These are phyloP conservation scores for Leptographium lundbergii DNA, from an alignment of 2,329 filamentous ascomycete genomes.

Conservation along the genomic window DNA sequence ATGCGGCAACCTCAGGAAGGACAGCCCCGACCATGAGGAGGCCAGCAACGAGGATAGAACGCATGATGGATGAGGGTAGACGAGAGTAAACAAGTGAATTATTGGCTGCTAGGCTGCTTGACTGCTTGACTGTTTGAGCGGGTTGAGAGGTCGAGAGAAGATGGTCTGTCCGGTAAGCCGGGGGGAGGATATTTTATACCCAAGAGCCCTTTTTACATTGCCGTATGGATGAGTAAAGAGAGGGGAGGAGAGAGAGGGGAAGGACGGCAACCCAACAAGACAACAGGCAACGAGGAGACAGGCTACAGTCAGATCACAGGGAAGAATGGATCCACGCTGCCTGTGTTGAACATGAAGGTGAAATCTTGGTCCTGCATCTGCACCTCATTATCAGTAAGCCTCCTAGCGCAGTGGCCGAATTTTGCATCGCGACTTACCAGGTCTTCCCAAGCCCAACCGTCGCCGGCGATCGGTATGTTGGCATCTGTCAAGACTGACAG, in stretches of 20 bases:
- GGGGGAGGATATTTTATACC: no score
- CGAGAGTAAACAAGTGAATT: background rate
- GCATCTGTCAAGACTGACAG: background rate
- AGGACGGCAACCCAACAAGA: no score
- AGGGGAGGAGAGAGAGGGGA: no score
- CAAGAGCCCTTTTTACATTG: no score
- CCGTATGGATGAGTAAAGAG: no score
- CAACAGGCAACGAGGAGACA: no score
- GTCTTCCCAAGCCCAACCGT: conserved; percentile 14
- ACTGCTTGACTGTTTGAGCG: no score
- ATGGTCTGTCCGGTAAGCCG: no score
- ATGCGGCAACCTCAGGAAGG: background rate
- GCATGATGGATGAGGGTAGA: background rate
- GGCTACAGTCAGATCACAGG: conserved; percentile 2
- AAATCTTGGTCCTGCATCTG: conserved; percentile 13
- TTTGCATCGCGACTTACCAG: conserved; percentile 8
- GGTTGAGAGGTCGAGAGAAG: no score
- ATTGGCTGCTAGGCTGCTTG: no score
- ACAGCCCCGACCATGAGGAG: background rate
- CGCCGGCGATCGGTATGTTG: background rate
- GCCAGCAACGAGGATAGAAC: background rate
- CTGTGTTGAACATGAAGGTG: conserved; percentile 13
- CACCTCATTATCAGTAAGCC: background rate
- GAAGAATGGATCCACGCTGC: conserved; percentile 7
- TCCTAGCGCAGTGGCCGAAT: no score